Percentiles rank a stretch among this genome's conserved stretches.
These are phyloP conservation scores for Leavenworthia alabamica DNA, from an alignment of 345 rosid species.

Conservation along the genomic window DNA sequence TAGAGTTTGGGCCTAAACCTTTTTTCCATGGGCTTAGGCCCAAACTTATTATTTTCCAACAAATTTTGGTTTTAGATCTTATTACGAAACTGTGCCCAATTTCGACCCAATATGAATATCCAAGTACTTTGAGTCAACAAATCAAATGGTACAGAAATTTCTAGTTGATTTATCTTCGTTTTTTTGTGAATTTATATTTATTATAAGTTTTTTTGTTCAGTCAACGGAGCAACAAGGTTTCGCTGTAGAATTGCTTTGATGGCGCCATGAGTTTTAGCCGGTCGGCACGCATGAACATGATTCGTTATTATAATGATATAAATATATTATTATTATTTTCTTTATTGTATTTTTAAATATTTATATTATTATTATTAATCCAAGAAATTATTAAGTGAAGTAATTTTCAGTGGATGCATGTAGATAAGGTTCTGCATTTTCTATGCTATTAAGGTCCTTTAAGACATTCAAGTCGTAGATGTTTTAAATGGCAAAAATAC, in stretches of 20 bases:
- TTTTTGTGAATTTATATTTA: not conserved
- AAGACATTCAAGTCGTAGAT: not conserved
- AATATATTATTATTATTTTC: too few relatives aligned
- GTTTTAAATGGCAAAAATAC: not conserved
- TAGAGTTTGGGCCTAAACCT: not conserved
- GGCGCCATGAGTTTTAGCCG: constrained; percentile 22
- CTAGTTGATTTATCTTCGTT: not conserved
- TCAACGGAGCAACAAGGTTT: constrained; percentile 12
- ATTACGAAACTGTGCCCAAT: not conserved
- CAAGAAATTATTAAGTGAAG: not conserved
- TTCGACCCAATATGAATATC: not conserved
- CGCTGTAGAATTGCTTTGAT: constrained; percentile 10
- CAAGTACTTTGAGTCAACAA: not conserved
- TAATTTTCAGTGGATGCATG: not conserved
- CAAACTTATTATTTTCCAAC: too few relatives aligned
- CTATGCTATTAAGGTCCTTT: not conserved
- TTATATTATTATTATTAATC: not conserved
- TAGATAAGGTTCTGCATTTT: not conserved
- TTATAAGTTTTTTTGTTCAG: not conserved
- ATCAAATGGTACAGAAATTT: not conserved
- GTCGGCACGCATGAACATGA: constrained; percentile 29
- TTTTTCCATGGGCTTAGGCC: too few relatives aligned
- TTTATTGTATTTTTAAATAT: too few relatives aligned
- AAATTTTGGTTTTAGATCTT: not conserved
- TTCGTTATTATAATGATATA: not conserved